These are phyloP conservation scores for Hypoxylon sp. DNA, from an alignment of 2,329 filamentous ascomycete species.

Conservation along the genomic window DNA sequence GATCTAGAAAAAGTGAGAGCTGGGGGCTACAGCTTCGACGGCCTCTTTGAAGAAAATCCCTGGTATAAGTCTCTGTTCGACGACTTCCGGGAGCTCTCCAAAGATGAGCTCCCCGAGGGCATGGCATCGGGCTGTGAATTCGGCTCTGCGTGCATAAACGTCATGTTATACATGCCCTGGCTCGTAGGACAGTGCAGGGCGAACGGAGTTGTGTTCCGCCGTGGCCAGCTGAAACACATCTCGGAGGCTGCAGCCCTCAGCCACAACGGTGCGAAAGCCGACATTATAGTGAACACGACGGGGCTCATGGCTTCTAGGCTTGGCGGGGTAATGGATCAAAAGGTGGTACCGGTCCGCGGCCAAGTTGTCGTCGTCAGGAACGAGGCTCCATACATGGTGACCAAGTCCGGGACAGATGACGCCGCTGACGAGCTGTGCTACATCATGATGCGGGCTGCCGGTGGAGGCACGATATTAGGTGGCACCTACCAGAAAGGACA, in stretches of 20 bases:
- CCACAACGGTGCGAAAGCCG: constrained; percentile 69
- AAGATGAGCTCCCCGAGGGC: constrained; percentile 72
- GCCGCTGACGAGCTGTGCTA: constrained; percentile 81
- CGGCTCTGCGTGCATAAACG: constrained; percentile 92
- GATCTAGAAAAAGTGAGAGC: constrained; percentile 63
- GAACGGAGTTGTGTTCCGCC: constrained; percentile 77
- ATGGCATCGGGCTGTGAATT: constrained; percentile 82
- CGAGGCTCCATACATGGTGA: constrained; percentile 78
- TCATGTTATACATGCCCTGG: constrained; percentile 88
- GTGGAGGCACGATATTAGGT: constrained; percentile 89
- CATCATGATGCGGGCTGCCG: constrained; percentile 83
- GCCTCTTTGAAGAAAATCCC: constrained; percentile 76
- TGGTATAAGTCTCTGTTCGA: constrained; percentile 82
- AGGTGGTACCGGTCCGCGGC: constrained; percentile 82
- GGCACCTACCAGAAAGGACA: constrained; percentile 85
- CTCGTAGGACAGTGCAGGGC: constrained; percentile 84
- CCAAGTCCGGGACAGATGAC: constrained; percentile 80
- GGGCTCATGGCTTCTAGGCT: constrained; percentile 82
- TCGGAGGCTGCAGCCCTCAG: constrained; percentile 75
- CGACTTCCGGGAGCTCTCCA: constrained; percentile 75
- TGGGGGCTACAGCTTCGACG: constrained; percentile 72
- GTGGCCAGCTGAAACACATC: constrained; percentile 78
- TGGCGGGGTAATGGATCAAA: constrained; percentile 83
- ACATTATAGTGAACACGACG: constrained; percentile 87
- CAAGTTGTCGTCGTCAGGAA: constrained; percentile 90